Conservation (phyloP, 805 yeast genomes). For the Jamesozyma rosinii region DNA sequence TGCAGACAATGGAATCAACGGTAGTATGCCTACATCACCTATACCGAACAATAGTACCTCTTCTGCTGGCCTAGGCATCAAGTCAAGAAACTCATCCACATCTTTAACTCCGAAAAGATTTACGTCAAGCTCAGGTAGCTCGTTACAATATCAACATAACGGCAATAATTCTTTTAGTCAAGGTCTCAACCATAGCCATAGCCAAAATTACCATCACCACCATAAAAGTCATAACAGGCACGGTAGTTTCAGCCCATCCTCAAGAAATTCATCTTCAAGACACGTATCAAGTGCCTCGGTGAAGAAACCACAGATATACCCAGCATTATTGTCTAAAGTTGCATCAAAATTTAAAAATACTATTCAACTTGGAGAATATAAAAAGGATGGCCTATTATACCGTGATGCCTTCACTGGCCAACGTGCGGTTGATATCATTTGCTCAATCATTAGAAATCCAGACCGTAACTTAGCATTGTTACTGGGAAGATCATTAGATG, state of each 20-base stretch:
- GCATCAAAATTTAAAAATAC: constrained; percentile 68
- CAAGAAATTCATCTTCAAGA: constrained; percentile 38
- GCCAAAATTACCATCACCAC: constrained; percentile 5
- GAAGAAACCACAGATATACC: constrained; percentile 65
- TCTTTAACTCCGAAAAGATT: constrained; percentile 30
- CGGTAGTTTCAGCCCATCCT: constrained; percentile 9
- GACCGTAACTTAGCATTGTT: constrained; percentile 85
- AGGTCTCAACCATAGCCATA: constrained; percentile 2
- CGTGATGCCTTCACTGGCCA: constrained; percentile 90
- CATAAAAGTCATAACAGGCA: constrained; percentile 9
- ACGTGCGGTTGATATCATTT: constrained; percentile 86
- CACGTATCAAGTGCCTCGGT: constrained; percentile 38
- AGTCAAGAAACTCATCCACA: constrained; percentile 41
- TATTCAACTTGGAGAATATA: constrained; percentile 63
- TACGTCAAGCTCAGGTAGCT: constrained; percentile 27
- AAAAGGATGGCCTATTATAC: constrained; percentile 84
- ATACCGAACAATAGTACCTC: not conserved
- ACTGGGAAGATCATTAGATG: constrained; percentile 85
- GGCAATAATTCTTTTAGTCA: constrained; percentile 11
- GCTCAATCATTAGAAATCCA: constrained; percentile 75
- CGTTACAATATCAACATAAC: constrained; percentile 7
- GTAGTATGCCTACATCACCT: not conserved
- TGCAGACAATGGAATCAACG: not conserved
- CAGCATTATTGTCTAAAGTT: constrained; percentile 80
- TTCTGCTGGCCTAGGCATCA: constrained; percentile 32